Conservation (phyloP, 2,329 filamentous ascomycete genomes). For the Hysterium pulicare region DNA sequence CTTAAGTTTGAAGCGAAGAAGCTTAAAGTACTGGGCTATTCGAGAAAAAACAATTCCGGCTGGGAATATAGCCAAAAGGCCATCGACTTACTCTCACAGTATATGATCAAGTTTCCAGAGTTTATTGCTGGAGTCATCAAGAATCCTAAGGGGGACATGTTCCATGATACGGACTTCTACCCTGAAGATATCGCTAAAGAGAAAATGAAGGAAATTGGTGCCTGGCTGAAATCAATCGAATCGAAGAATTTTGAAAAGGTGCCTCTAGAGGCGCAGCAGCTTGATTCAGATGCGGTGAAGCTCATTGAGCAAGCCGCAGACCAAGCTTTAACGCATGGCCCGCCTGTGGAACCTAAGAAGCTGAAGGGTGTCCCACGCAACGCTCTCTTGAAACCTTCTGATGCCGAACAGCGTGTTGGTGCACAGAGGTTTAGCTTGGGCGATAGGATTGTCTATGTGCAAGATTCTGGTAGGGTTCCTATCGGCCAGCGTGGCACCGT, state of each 20-base stretch:
- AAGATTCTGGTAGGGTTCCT: slow-evolving; percentile 89
- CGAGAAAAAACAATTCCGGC: slow-evolving; percentile 76
- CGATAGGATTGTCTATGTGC: slow-evolving; percentile 88
- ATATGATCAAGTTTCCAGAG: slow-evolving; percentile 92
- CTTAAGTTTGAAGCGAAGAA: slow-evolving; percentile 96
- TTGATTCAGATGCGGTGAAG: slow-evolving; percentile 86
- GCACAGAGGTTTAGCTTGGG: slow-evolving; percentile 81
- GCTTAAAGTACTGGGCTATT: slow-evolving; percentile 93
- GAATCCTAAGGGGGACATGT: slow-evolving; percentile 82
- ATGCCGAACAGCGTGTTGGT: slow-evolving; percentile 89
- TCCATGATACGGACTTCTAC: slow-evolving; percentile 83
- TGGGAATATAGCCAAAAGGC: slow-evolving; percentile 95
- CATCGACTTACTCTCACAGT: slow-evolving; percentile 74
- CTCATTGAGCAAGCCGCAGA: slow-evolving; percentile 76
- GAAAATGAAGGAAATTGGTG: slow-evolving; percentile 88
- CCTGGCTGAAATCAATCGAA: slow-evolving; percentile 89
- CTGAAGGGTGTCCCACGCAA: slow-evolving; percentile 79
- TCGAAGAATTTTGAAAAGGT: slow-evolving; percentile 91
- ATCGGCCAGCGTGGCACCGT: slow-evolving; percentile 90
- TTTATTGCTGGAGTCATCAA: slow-evolving; percentile 87
- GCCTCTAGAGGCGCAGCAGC: slow-evolving; percentile 92
- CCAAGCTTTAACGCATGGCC: slow-evolving; percentile 50
- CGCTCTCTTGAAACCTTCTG: slow-evolving; percentile 85
- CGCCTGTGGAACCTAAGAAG: slow-evolving; percentile 61
- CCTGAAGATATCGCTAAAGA: slow-evolving; percentile 66